Conservation (phyloP, 2,329 filamentous ascomycete genomes). For the Colletotrichum sidae region DNA sequence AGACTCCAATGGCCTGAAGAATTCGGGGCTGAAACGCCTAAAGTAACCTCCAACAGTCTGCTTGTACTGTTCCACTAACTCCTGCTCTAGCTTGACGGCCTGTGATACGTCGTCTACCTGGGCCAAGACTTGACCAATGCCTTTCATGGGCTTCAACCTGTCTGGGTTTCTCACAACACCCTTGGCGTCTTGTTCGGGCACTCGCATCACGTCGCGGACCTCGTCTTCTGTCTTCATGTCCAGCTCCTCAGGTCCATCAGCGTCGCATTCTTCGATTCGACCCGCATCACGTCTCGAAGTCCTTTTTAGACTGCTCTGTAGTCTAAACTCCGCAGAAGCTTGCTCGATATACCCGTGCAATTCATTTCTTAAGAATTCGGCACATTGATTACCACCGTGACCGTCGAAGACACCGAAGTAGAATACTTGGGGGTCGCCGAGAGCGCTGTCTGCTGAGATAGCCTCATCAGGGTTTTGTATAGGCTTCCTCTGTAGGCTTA, state of each 20-base stretch:
- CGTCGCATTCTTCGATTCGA: conserved; percentile 45
- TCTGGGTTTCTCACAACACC: conserved; percentile 50
- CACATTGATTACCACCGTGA: conserved; percentile 91
- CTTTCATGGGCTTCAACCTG: conserved; percentile 51
- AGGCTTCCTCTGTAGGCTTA: conserved; percentile 62
- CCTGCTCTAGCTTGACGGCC: conserved; percentile 75
- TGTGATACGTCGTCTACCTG: conserved; percentile 67
- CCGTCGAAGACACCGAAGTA: conserved; percentile 98
- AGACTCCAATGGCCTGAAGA: conserved; percentile 67
- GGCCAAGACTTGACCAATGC: conserved; percentile 58
- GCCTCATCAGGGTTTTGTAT: conserved; percentile 67
- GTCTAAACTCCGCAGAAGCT: conserved; percentile 78
- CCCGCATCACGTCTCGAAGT: conserved; percentile 44
- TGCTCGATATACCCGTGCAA: conserved; percentile 92
- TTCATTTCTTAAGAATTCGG: conserved; percentile 84
- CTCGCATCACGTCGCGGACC: conserved; percentile 51
- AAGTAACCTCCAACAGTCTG: conserved; percentile 94
- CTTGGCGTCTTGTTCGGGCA: conserved; percentile 46
- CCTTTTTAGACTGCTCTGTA: conserved; percentile 78
- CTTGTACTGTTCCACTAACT: conserved; percentile 82
- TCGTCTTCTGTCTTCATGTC: conserved; percentile 64
- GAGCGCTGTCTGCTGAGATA: conserved; percentile 79
- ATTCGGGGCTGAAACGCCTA: conserved; percentile 84
- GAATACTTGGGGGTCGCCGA: conserved; percentile 94
- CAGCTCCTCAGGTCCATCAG: conserved; percentile 49